A percentile compares a stretch with the other conserved stretches of the same genome.
These are phyloP conservation scores for baker's yeast (Saccharomyces cerevisiae) DNA, from an alignment of 805 yeast genomes.

Conservation along the genomic window DNA sequence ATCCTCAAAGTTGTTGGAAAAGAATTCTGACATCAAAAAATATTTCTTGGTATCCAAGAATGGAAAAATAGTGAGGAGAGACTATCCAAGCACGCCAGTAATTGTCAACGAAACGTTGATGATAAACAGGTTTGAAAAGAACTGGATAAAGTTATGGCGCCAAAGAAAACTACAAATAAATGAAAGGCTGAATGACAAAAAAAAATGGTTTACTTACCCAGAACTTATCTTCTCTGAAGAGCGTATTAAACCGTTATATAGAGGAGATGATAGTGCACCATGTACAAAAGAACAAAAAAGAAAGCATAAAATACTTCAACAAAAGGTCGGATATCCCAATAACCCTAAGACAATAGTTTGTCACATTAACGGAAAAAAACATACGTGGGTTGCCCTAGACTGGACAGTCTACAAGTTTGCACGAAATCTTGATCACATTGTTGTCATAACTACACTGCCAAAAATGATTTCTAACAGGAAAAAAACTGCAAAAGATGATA, in stretches of 20 bases:
- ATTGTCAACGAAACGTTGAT: slow-evolving; percentile 26
- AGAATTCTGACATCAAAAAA: not conserved
- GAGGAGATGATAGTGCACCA: slow-evolving; percentile 17
- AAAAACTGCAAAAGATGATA: slow-evolving; percentile 1
- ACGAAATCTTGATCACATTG: slow-evolving; percentile 58
- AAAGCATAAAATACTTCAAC: slow-evolving; percentile 14
- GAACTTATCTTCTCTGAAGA: slow-evolving; percentile 13
- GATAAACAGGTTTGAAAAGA: slow-evolving; percentile 17
- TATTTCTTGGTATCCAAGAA: slow-evolving; percentile 23
- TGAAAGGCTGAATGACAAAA: slow-evolving; percentile 13
- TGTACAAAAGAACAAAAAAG: slow-evolving; percentile 20
- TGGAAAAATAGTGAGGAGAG: slow-evolving; percentile 29
- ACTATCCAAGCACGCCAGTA: slow-evolving; percentile 30
- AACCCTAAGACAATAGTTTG: slow-evolving; percentile 46
- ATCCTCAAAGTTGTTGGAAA: not conserved
- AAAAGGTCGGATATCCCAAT: slow-evolving; percentile 19
- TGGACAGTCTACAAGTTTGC: slow-evolving; percentile 51
- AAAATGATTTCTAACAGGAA: slow-evolving; percentile 3
- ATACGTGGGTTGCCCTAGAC: slow-evolving; percentile 79
- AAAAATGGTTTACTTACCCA: slow-evolving; percentile 15
- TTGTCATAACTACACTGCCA: slow-evolving; percentile 43
- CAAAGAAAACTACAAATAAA: slow-evolving; percentile 12
- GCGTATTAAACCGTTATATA: slow-evolving; percentile 1
- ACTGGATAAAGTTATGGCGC: slow-evolving; percentile 21
- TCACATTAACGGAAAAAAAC: slow-evolving; percentile 61